Evolutionary conservation across 345 rosid genomes (phyloP).

Genomic region (Adansonia digitata): DNA sequence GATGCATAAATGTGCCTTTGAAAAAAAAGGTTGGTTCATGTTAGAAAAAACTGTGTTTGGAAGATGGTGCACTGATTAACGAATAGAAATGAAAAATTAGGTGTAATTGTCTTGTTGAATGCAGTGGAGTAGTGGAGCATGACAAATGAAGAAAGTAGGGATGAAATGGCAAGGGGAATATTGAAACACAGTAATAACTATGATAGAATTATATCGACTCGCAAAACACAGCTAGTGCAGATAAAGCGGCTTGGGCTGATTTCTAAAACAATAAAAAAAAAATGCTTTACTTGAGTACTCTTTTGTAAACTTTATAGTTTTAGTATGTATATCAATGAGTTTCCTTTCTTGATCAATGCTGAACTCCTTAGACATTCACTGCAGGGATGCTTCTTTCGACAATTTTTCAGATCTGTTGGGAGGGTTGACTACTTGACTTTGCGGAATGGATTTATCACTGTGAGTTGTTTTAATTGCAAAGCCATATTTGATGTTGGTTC

Average conservation of each 20-base stretch:
- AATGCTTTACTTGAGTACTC: too few relatives aligned
- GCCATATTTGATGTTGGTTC: background rate
- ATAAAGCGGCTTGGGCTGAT: too few relatives aligned
- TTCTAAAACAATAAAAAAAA: too few relatives aligned
- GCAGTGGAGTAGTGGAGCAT: background rate
- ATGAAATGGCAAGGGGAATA: too few relatives aligned
- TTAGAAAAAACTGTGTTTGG: background rate
- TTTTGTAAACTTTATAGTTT: too few relatives aligned
- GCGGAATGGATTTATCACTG: constrained; percentile 85
- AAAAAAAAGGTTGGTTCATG: background rate
- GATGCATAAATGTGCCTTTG: too few relatives aligned
- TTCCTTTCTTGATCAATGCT: background rate
- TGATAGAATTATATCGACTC: too few relatives aligned
- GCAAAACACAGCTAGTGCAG: too few relatives aligned
- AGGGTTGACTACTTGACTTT: constrained; percentile 78
- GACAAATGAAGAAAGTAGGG: background rate
- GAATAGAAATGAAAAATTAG: background rate
- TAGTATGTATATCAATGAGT: background rate
- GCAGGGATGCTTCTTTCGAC: constrained; percentile 92
- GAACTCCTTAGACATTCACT: constrained; percentile 18
- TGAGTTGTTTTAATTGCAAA: constrained; percentile 32
- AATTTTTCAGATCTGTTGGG: constrained; percentile 79
- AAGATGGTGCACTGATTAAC: background rate
- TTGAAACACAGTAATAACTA: too few relatives aligned
- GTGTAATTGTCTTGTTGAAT: background rate